Evolutionary conservation across 2,329 filamentous ascomycete species (phyloP).

Genomic region (Sporothrix sp.): DNA sequence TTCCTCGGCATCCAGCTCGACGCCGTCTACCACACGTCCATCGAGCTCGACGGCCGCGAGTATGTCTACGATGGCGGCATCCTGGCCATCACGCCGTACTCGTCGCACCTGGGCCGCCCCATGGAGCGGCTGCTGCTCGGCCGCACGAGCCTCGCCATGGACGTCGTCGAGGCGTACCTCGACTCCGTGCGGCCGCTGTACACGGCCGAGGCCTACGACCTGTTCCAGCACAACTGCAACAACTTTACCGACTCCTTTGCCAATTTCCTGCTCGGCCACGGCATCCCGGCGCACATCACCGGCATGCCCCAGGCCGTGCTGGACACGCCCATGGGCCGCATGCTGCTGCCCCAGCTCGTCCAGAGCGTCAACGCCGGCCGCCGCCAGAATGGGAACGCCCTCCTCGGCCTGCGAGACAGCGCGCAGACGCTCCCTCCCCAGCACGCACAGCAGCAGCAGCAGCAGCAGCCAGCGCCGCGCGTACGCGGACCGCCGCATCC

Average conservation of each 20-base stretch:
- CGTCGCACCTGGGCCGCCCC: slow-evolving; percentile 77
- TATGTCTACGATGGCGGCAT: slow-evolving; percentile 87
- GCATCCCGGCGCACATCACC: slow-evolving; percentile 79
- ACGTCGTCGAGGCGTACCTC: slow-evolving; percentile 78
- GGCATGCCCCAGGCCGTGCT: slow-evolving; percentile 79
- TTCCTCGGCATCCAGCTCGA: slow-evolving; percentile 58
- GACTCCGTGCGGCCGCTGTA: slow-evolving; percentile 76
- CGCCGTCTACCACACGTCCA: slow-evolving; percentile 89
- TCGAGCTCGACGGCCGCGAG: slow-evolving; percentile 75
- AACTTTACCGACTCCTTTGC: slow-evolving; percentile 92
- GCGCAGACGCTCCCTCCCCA: too few relatives aligned
- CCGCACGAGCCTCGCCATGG: slow-evolving; percentile 64
- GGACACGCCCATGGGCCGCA: slow-evolving; percentile 76
- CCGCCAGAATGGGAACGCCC: slow-evolving; percentile 31
- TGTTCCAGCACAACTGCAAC: slow-evolving; percentile 92
- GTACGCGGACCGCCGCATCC: slow-evolving; percentile 48
- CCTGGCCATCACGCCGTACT: slow-evolving; percentile 68
- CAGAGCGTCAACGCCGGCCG: slow-evolving; percentile 42
- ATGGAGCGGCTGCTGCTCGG: slow-evolving; percentile 69
- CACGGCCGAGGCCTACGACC: slow-evolving; percentile 77
- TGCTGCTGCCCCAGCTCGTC: slow-evolving; percentile 64
- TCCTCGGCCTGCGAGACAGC: slow-evolving; percentile 39
- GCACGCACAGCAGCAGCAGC: neutral
- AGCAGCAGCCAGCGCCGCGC: neutral
- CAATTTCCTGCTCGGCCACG: slow-evolving; percentile 78